phyloP scores from a whole-genome alignment of 2,329 filamentous ascomycete species.

The Daldinia sp. region DNA sequence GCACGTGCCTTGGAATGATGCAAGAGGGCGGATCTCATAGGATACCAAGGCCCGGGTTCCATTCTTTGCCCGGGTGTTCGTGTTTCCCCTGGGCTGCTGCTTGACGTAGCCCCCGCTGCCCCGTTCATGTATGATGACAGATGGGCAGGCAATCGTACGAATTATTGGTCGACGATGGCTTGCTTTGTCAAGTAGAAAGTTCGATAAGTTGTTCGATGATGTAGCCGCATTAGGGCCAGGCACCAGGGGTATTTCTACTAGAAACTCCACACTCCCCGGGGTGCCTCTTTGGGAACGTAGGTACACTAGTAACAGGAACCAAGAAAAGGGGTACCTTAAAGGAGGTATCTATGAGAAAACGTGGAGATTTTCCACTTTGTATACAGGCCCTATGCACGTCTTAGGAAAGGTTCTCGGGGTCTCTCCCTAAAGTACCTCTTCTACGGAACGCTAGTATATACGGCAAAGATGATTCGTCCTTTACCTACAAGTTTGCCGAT shows the following conservation, averaged over 20 bases:
- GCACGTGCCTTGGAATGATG: constrained; percentile 32
- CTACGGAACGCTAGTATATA: neutral
- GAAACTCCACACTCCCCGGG: neutral
- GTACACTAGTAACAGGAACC: neutral
- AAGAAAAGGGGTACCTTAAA: constrained; percentile 1
- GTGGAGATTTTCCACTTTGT: constrained; percentile 1
- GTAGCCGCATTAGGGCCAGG: neutral
- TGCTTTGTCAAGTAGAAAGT: too few species aligned
- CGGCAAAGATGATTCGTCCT: neutral
- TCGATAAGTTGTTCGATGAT: constrained; percentile 5
- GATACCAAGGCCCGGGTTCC: constrained; percentile 19
- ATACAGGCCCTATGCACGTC: constrained; percentile 1
- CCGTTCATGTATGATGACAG: constrained; percentile 6
- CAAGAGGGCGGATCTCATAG: constrained; percentile 28
- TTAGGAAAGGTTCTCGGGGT: constrained; percentile 7
- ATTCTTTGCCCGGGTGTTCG: constrained; percentile 21
- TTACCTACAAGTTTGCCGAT: neutral
- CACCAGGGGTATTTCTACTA: constrained; percentile 9
- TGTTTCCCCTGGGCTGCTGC: constrained; percentile 15
- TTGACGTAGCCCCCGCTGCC: constrained; percentile 22
- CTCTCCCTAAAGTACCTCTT: neutral
- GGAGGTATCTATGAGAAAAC: neutral
- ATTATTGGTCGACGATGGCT: neutral
- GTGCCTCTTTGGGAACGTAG: constrained; percentile 3
- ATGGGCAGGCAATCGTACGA: neutral